phyloP scores from a whole-genome alignment of 176 grass and related monocot species.

The Cocos nucifera region DNA sequence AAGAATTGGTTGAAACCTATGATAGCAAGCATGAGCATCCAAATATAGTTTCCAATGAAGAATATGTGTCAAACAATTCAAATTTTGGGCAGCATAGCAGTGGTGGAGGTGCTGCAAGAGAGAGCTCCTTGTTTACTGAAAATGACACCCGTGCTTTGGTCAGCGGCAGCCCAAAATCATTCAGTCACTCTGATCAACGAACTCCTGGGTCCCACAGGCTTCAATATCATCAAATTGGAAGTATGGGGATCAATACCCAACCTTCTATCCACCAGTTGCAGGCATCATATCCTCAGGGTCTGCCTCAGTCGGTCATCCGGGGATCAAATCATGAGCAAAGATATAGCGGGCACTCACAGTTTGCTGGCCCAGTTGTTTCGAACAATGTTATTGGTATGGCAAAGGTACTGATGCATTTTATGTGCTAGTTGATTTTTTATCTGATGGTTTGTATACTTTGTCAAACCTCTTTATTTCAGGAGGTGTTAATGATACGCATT shows the following conservation, averaged over 20 bases:
- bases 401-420: conserved; percentile 34
- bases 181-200: conserved; percentile 31
- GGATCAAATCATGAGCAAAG: conserved; percentile 40
- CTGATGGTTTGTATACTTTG: conserved; percentile 3
- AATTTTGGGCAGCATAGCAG: conserved; percentile 34
- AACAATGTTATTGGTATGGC: conserved; percentile 24
- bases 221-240: conserved; percentile 41
- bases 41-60: conserved; percentile 33
- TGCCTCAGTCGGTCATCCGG: conserved; percentile 36
- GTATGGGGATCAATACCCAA: conserved; percentile 51
- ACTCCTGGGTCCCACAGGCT: conserved; percentile 39
- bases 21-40: conserved; percentile 50
- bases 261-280: conserved; percentile 24
- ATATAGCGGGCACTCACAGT: conserved; percentile 2
- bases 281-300: conserved; percentile 31
- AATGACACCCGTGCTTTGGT: conserved; percentile 24
- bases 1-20: conserved; percentile 22
- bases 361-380: conserved; percentile 33
- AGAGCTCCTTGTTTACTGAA: conserved; percentile 33
- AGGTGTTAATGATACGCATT: not conserved
- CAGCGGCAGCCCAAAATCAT: conserved; percentile 21
- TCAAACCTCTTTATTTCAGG: not conserved
- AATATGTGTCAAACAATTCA: conserved; percentile 19
- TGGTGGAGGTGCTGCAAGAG: conserved; percentile 32
- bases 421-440: conserved; percentile 3